Evolutionary conservation across 2,329 filamentous ascomycete species (phyloP).

Genomic region (Aureobasidium lini): DNA sequence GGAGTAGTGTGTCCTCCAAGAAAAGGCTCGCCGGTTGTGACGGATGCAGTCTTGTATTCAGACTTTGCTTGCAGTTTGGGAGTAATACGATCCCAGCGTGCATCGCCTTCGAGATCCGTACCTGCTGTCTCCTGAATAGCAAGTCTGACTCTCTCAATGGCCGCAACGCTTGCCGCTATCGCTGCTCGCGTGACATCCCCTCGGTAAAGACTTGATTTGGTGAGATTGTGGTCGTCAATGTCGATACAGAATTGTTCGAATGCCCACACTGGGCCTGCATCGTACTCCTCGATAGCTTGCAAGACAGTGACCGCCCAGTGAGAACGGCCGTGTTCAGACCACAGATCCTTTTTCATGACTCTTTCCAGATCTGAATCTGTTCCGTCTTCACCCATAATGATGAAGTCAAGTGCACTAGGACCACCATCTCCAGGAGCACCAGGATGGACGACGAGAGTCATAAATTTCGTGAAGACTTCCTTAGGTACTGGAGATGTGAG

Average conservation of each 20-base stretch:
- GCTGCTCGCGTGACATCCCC: conserved; percentile 34
- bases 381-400: conserved; percentile 38
- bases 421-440: conserved; percentile 37
- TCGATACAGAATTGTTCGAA: conserved; percentile 37
- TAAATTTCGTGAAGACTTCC: conserved; percentile 30
- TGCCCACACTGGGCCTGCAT: conserved; percentile 39
- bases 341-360: conserved; percentile 24
- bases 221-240: conserved; percentile 34
- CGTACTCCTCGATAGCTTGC: conserved; percentile 35
- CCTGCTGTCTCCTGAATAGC: conserved; percentile 16
- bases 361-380: conserved; percentile 25
- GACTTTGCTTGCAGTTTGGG: conserved; percentile 23
- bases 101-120: neutral
- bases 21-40: conserved; percentile 30
- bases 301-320: conserved; percentile 37
- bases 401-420: conserved; percentile 37
- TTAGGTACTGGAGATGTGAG: conserved; percentile 33
- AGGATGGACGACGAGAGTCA: conserved; percentile 37
- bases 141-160: conserved; percentile 31
- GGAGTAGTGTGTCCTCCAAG: conserved; percentile 32
- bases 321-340: conserved; percentile 27
- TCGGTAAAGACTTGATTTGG: conserved; percentile 36
- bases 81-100: conserved; percentile 14
- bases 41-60: conserved; percentile 26
- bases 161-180: conserved; percentile 31